Evolutionary conservation across 2,329 filamentous ascomycete genomes (phyloP).

Genomic region (Biscogniauxia mediterranea): DNA sequence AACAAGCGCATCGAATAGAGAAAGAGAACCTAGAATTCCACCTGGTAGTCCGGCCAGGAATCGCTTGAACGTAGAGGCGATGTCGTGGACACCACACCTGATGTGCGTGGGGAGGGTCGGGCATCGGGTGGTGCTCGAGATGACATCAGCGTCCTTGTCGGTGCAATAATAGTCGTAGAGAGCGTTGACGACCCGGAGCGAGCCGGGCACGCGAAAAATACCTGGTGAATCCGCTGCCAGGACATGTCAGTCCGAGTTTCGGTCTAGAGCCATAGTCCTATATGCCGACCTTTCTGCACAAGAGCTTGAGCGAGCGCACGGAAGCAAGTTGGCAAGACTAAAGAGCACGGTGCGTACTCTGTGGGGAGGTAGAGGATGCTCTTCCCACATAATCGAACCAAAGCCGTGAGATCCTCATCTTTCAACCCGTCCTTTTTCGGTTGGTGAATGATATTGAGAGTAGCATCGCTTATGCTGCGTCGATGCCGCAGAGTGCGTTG

Average conservation of each 20-base stretch:
- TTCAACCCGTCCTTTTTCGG: slow-evolving; percentile 46
- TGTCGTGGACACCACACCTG: slow-evolving; percentile 58
- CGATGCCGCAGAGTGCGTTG: slow-evolving; percentile 38
- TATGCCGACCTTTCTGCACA: slow-evolving; percentile 52
- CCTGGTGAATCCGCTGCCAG: slow-evolving; percentile 48
- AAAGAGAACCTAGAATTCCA: slow-evolving; percentile 62
- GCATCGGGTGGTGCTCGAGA: slow-evolving; percentile 57
- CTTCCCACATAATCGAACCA: slow-evolving; percentile 62
- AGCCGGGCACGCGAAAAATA: slow-evolving; percentile 63
- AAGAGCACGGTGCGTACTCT: slow-evolving; percentile 55
- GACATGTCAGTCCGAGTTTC: slow-evolving; percentile 16
- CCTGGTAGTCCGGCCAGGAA: slow-evolving; percentile 63
- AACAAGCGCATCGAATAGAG: slow-evolving; percentile 61
- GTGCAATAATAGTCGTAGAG: slow-evolving; percentile 64
- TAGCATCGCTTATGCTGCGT: slow-evolving; percentile 56
- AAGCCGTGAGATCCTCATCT: slow-evolving; percentile 52
- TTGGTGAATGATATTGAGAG: slow-evolving; percentile 43
- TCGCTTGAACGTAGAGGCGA: slow-evolving; percentile 66
- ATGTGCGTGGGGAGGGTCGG: slow-evolving; percentile 61
- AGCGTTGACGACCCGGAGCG: slow-evolving; percentile 51
- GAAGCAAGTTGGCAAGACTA: slow-evolving; percentile 63
- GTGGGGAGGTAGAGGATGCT: slow-evolving; percentile 59
- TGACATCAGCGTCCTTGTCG: slow-evolving; percentile 45
- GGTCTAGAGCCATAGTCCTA: background rate
- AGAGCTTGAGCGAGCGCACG: slow-evolving; percentile 65